Base-by-base conservation (phyloP, 2,329 filamentous ascomycete genomes). In the Fusarium continuum region DNA sequence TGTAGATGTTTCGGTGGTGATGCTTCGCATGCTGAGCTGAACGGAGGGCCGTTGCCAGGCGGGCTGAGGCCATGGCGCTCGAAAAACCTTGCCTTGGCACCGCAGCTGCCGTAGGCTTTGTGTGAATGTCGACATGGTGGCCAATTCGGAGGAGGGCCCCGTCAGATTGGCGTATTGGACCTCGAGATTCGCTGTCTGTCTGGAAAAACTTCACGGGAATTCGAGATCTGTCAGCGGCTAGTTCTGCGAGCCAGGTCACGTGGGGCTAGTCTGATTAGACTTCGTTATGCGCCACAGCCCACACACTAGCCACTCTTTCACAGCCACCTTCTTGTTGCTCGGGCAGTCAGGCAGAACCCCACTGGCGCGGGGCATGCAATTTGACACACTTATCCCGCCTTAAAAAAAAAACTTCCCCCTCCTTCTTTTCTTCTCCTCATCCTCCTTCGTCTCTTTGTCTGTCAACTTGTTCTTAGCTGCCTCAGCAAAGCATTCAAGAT, bases 401-500 rank as follows among this genome's bases (percentile, higher is more conserved):
- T 51, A 57, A 61, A 68, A 76, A 78, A 77, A 77, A 71, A 76
- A 74, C 70, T 69, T 71, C 56, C 45, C 53, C 55, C 48, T 59
- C 59, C 35, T 57, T 56, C 52, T 70, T 67, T 63, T 59, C 65
- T 59, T 60, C 54, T 70, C 64, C 61, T 64, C 61, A 65, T 61
- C 61, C 60, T 58, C 57, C 57, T 35, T 51, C 28, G 46, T 54
- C 64, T 63, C 52, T 55, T 64, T 65, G 56, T 65, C 44, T 56
- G 61, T 65, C 67, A 67, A 66, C 70, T 71, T 70, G 61, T 71
- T 65, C 58, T 70, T 58, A 69, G 72, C 64, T 65, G 66, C 63
- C 56, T 61, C 39, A 71, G 57, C 59, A 70, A 60, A 66, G 69
- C 73, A 76, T 75, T 78, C 83, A 92, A 86, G 80, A 96, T 96